Base-by-base conservation (phyloP, 2,329 filamentous ascomycete genomes). In the Nannizzia gypsea region DNA sequence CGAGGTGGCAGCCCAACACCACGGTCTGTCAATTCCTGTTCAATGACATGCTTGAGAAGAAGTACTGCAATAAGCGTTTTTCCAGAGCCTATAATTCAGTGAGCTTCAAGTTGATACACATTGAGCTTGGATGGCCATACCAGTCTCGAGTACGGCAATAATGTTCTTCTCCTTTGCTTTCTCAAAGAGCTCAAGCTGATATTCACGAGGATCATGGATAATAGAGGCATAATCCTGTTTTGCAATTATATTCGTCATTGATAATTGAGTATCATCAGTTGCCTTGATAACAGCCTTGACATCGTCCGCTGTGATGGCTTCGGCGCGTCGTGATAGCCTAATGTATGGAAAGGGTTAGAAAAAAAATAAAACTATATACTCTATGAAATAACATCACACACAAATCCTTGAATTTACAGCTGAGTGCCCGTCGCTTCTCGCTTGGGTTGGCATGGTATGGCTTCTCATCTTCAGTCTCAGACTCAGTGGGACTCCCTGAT, bases 51-150 rank as follows among this genome's bases (percentile, higher is more conserved):
- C 42, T 85, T 83, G 24, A 97, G 80, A 3, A 99, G 79, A 2
- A 97, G 80, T 0, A 89, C 90, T 0, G 93, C 91, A 66, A 99
- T 96, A n/a, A 96, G 78, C 0, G 93, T 99, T 74, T 99, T 99
- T 1, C 93, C 93, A 2, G 90, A 90, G 11, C 93, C 88, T 86
- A 60, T 2, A 50, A 44, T 6, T 13, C 24, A 44, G 22, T 62
- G 11, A 60, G 55, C 58, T 50, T 36, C 5, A 28, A 11, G 20
- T 26, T 64, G 57, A 66, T 66, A 50, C 59, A 52, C 20, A n/a
- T 63, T 8, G 61, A 54, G 36, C n/a, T 17, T 6, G 11, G 3
- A 3, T 6, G n/a, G n/a, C 57, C 34, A 57, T 70, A 85, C 84
- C 90, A n/a, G 92, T 96, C 68, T 95, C 90, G 0, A 97, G 80